Base-by-base conservation (phyloP, 2,329 filamentous ascomycete species). In the Aspergillus neotritici region DNA sequence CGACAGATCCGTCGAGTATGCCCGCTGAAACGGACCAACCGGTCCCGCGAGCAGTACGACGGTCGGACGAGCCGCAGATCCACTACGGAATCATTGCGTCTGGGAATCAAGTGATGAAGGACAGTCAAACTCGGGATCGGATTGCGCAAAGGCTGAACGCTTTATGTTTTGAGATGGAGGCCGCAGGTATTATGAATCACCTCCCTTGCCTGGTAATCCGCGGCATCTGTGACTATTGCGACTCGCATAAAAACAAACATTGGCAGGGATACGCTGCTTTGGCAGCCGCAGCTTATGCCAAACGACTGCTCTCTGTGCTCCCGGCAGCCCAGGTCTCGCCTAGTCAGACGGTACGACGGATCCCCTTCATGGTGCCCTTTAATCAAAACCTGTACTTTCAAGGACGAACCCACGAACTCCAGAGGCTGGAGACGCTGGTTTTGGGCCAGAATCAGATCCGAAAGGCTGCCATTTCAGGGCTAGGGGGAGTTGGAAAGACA, bases 401-500 rank as follows among this genome's bases (percentile, higher is more conserved):
- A 0, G 48, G 57, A 5, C 52, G 52, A 2, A 34, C 49, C 3
- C 11, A 46, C 4, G 35, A 37, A 33, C 21, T 56, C 4, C 28
- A 31, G 0, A 40, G 40, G 2, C 6, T 58, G 3, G 48, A 54
- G 29, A 9, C 31, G 6, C 42, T 25, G 11, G 11, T 58, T 3
- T 44, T 49, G 5, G 1, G 3, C 5, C 16, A 14, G 8, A 21
- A 46, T 17, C 13, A 29, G 3, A 4, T 42, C 4, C 30, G 32
- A 25, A 55, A 34, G 15, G 34, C 44, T 8, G 52, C 50, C 1
- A 34, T 58, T 0, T 37, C 13, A 21, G 55, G 55, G 0, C 49
- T 56, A 7, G 55, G 51, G 0, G 55, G 54, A 2, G 40, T 52
- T 1, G 55, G 63, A 2, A 65, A 65, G 37, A 56, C 61, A 0